Evolutionary conservation across 495 filamentous ascomycete genomes (phyloP), one percentile per base, ranked within the genome.

Genomic region (Aspergillus egyptiacus): DNA sequence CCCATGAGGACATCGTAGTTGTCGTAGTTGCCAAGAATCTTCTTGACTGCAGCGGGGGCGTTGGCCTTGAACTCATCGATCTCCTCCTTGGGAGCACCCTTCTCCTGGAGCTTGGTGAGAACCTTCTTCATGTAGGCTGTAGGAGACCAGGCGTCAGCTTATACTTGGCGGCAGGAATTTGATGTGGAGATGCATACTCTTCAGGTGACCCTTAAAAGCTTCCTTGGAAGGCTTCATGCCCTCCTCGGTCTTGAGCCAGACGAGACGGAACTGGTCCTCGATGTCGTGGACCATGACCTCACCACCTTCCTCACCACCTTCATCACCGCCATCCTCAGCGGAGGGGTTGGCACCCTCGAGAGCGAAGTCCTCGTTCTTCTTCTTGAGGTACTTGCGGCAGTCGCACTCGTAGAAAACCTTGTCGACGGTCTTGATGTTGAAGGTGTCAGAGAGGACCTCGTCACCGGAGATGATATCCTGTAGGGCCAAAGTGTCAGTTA

Each of bases 291-390:
- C 94, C 70, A 81, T 81, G 53, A 59, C 53, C 47, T 57, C 17
- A 51, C 59, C 66, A 43, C 62, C 64, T 66, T 70, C 64, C 67
- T 70, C 66, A 48, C 61, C 61, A 46, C 91, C 91, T 18, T 91
- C 90, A 30, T 91, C 91, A 18, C 83, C 89, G 45, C 65, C 83
- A 59, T 84, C 93, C 75, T 97, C 93, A 53, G 93, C 90, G 50
- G 93, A 97, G 50, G 93, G 87, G 74, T 97, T 98, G 74, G 89
- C 94, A 68, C 93, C 93, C 63, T 82, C 95, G 62, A 97, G 90
- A 83, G 85, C 74, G 70, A 95, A 81, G 55, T 85, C 68, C 56
- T 89, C 86, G 60, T 60, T 63, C 38, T 66, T 78, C 50, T 82
- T 87, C 68, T 84, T 75, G 17, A 81, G 77, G 70, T 96, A 87